A percentile compares a stretch with the other conserved stretches of the same genome.
These are phyloP conservation scores for Pichia sp. DNA, from an alignment of 1,139 yeast species.

Conservation along the genomic window DNA sequence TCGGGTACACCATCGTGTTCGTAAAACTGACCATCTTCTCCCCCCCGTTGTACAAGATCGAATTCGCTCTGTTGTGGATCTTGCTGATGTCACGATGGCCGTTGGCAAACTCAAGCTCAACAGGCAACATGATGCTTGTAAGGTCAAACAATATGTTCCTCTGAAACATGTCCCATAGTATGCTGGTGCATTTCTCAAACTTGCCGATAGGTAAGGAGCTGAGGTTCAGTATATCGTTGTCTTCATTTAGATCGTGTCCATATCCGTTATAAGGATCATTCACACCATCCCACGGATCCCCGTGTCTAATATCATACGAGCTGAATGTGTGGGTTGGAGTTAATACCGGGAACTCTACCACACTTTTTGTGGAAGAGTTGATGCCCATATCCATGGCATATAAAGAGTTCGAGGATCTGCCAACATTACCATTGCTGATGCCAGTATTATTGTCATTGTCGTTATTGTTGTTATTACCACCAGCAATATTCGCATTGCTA, in stretches of 20 bases:
- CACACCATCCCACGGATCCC: background rate
- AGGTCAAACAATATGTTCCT: conserved; percentile 51
- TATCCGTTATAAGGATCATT: background rate
- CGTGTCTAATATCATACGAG: conserved; percentile 2
- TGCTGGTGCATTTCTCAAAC: conserved; percentile 34
- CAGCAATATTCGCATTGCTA: background rate
- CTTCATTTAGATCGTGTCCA: background rate
- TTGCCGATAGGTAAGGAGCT: conserved; percentile 17
- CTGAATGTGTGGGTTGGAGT: conserved; percentile 10
- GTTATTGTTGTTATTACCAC: background rate
- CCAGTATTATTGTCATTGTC: background rate
- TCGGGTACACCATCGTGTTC: conserved; percentile 17
- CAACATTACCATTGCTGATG: background rate
- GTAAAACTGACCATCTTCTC: conserved; percentile 15
- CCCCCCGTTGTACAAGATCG: conserved; percentile 13
- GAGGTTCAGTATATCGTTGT: conserved; percentile 3
- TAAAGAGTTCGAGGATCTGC: background rate
- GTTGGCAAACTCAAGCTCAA: conserved; percentile 42
- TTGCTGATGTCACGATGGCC: conserved; percentile 13
- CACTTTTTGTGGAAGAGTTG: conserved; percentile 10
- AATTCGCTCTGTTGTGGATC: conserved; percentile 11
- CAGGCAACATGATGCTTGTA: conserved; percentile 56
- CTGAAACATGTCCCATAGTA: conserved; percentile 55
- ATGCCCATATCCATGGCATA: conserved; percentile 10
- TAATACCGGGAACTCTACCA: conserved; percentile 15